Percentiles rank a stretch among this genome's conserved stretches.
These are phyloP conservation scores for Hypoxylon sp. DNA, from an alignment of 2,329 filamentous ascomycete species.

Conservation along the genomic window DNA sequence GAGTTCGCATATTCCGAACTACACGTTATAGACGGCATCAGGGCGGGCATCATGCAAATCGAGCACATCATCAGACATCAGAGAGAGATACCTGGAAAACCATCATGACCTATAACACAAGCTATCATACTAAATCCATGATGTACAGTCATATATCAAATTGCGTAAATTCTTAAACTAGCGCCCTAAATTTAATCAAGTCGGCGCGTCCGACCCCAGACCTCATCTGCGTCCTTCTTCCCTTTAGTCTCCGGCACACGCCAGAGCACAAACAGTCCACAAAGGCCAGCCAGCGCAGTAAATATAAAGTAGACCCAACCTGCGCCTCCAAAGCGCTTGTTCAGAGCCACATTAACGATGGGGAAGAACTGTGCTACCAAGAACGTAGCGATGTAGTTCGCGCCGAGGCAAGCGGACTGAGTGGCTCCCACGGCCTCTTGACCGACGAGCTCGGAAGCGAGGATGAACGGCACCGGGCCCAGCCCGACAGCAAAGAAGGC, in stretches of 20 bases:
- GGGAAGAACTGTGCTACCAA: conserved; percentile 96
- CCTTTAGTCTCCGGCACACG: conserved; percentile 91
- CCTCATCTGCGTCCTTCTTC: conserved; percentile 86
- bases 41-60: conserved; percentile 75
- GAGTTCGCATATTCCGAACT: conserved; percentile 68
- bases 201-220: conserved; percentile 81
- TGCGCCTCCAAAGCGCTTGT: conserved; percentile 72
- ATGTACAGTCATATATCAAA: conserved; percentile 8
- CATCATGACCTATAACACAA: conserved; percentile 10
- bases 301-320: conserved; percentile 96
- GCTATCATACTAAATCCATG: conserved; percentile 5
- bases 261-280: conserved; percentile 78
- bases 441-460: conserved; percentile 90
- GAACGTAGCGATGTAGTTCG: conserved; percentile 93
- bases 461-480: conserved; percentile 94
- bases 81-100: conserved; percentile 52
- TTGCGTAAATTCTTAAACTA: neutral
- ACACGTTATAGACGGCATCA: conserved; percentile 84
- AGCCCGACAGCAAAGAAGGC: conserved; percentile 91
- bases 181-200: conserved; percentile 61
- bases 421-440: conserved; percentile 92
- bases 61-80: conserved; percentile 67
- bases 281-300: conserved; percentile 77
- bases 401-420: conserved; percentile 88
- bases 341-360: conserved; percentile 82